A percentile compares a stretch with the other conserved stretches of the same genome.
Conservation (phyloP, 2,329 filamentous ascomycete species). For the Penicillium sp. region DNA sequence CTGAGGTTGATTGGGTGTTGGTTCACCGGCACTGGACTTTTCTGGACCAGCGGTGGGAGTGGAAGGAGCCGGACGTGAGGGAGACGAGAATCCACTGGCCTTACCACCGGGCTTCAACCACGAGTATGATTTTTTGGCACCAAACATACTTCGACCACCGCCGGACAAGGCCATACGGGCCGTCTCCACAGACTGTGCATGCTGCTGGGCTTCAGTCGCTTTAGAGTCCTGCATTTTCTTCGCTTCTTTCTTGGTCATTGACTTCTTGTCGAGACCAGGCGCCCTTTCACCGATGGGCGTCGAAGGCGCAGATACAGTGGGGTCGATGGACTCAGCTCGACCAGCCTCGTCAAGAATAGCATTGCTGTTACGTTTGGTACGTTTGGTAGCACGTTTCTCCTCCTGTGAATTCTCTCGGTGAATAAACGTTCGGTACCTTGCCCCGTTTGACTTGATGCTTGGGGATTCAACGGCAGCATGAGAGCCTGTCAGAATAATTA, state of each 20-base stretch:
- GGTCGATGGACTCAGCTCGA: conserved; percentile 57
- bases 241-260: conserved; percentile 82
- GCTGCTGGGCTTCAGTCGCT: conserved; percentile 73
- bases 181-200: conserved; percentile 79
- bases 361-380: conserved; percentile 59
- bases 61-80: conserved; percentile 33
- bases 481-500: conserved; percentile 33
- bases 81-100: conserved; percentile 41
- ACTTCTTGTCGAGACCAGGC: conserved; percentile 63
- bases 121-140: conserved; percentile 49
- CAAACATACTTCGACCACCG: conserved; percentile 46
- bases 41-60: conserved; percentile 34
- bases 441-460: conserved; percentile 46
- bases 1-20: conserved; percentile 49
- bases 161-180: conserved; percentile 64
- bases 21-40: conserved; percentile 29
- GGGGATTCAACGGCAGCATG: conserved; percentile 42
- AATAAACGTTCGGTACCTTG: conserved; percentile 61
- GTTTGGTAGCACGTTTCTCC: conserved; percentile 67
- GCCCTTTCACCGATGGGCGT: conserved; percentile 49
- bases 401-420: conserved; percentile 69
- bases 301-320: conserved; percentile 61
- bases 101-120: conserved; percentile 45
- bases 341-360: conserved; percentile 55
- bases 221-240: conserved; percentile 72